Conservation (phyloP, 805 yeast genomes). For the Candida maesae region DNA sequence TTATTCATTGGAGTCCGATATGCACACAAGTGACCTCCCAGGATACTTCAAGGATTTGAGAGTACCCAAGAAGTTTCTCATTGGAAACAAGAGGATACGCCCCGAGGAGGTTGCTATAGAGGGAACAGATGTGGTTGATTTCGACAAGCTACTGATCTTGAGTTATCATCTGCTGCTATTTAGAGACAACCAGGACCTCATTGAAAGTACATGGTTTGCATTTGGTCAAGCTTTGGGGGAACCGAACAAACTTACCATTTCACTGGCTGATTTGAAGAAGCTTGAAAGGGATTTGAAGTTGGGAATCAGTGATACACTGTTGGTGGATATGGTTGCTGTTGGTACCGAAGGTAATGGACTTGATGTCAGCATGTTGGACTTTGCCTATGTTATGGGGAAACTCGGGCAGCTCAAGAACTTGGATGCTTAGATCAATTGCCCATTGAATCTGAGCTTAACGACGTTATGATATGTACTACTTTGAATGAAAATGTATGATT, state of each 20-base stretch:
- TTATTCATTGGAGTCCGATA: slow-evolving; percentile 40
- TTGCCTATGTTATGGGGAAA: slow-evolving; percentile 46
- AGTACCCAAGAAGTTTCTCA: slow-evolving; percentile 29
- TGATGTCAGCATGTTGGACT: slow-evolving; percentile 39
- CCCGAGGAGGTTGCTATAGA: slow-evolving; percentile 32
- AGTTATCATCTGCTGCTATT: slow-evolving; percentile 40
- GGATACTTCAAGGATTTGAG: slow-evolving; percentile 29
- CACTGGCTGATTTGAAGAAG: slow-evolving; percentile 36
- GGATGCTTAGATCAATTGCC: too few relatives aligned
- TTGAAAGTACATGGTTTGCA: slow-evolving; percentile 41
- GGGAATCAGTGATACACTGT: slow-evolving; percentile 29
- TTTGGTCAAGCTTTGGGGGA: slow-evolving; percentile 22
- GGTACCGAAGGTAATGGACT: slow-evolving; percentile 37
- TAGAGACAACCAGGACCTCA: slow-evolving; percentile 33
- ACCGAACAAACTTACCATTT: slow-evolving; percentile 26
- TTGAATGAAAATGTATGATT: too few relatives aligned
- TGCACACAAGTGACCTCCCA: slow-evolving; percentile 30
- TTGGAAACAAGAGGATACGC: slow-evolving; percentile 24
- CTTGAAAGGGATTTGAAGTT: slow-evolving; percentile 30
- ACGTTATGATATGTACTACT: too few relatives aligned
- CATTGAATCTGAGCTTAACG: too few relatives aligned
- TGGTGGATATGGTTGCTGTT: slow-evolving; percentile 44
- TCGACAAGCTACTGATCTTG: slow-evolving; percentile 38
- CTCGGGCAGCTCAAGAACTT: slow-evolving; percentile 30
- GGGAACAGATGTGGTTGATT: slow-evolving; percentile 43